phyloP scores from a whole-genome alignment of 1,284 basidiomycete genomes.

The Sporisorium scitamineum region DNA sequence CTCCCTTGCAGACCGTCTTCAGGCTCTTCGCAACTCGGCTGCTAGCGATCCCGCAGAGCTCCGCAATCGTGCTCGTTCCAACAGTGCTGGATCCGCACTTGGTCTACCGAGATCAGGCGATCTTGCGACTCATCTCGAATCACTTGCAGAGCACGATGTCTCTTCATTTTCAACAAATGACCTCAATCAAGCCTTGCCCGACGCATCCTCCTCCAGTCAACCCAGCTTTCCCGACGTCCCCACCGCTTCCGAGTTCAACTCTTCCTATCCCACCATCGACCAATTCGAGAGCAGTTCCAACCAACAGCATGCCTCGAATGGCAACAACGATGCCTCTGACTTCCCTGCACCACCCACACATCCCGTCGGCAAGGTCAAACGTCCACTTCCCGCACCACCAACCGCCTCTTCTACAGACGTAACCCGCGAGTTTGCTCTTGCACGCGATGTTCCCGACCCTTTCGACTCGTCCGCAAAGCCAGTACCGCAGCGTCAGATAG shows the following conservation, averaged over 20 bases:
- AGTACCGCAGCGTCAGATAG: conserved; percentile 25
- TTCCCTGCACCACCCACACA: conserved; percentile 52
- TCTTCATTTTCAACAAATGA: conserved; percentile 27
- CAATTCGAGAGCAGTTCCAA: conserved; percentile 45
- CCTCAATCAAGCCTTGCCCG: conserved; percentile 25
- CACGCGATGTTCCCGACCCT: conserved; percentile 51
- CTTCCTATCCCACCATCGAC: conserved; percentile 57
- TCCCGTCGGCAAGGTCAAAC: conserved; percentile 34
- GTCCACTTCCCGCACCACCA: conserved; percentile 52
- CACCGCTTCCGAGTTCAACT: conserved; percentile 50
- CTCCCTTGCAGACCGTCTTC: conserved; percentile 49
- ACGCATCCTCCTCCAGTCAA: conserved; percentile 1
- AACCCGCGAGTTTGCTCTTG: conserved; percentile 46
- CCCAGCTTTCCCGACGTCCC: conserved; percentile 39
- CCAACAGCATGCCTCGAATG: conserved; percentile 5
- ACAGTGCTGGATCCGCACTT: conserved; percentile 11
- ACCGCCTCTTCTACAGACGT: conserved; percentile 32
- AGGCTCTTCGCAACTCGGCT: conserved; percentile 41
- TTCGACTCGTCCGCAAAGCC: conserved; percentile 20
- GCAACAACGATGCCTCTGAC: conserved; percentile 10
- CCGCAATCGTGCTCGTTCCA: conserved; percentile 29
- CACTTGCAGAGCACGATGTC: conserved; percentile 22
- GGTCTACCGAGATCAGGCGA: conserved; percentile 17
- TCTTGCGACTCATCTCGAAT: conserved; percentile 33
- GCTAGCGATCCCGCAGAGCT: conserved; percentile 41